Evolutionary conservation across 306 rosid genomes (phyloP).

Genomic region (Quercus gilva): DNA sequence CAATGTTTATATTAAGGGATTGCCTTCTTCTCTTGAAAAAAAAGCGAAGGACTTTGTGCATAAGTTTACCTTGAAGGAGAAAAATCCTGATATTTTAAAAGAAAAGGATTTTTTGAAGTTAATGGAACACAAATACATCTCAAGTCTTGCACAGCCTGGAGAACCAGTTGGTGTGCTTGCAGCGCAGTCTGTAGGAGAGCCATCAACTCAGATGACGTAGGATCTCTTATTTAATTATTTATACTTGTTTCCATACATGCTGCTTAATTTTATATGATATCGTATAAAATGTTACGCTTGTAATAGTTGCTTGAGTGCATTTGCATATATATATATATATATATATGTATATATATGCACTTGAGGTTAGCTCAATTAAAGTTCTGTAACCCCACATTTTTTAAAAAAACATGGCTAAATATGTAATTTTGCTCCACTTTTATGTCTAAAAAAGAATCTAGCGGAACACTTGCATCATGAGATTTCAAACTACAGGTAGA

Average conservation of each 20-base stretch:
- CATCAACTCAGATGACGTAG: constrained; percentile 97
- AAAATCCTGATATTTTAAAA: constrained; percentile 29
- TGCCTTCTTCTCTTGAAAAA: constrained; percentile 63
- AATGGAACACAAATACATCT: constrained; percentile 83
- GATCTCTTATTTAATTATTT: constrained; percentile 16
- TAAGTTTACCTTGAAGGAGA: constrained; percentile 31
- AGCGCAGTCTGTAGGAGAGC: constrained; percentile 94
- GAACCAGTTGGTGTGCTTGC: constrained; percentile 98
- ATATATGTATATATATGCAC: too few relatives aligned
- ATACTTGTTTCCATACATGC: not conserved
- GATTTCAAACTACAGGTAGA: too few relatives aligned
- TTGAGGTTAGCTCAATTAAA: too few relatives aligned
- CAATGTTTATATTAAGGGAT: constrained; percentile 57
- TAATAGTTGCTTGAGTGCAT: not conserved
- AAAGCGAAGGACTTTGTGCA: constrained; percentile 48
- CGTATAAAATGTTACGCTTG: not conserved
- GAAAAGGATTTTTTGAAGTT: constrained; percentile 58
- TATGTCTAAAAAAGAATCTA: too few relatives aligned
- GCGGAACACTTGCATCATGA: too few relatives aligned
- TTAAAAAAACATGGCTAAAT: too few relatives aligned
- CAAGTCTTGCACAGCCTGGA: constrained; percentile 92
- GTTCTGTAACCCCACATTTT: too few relatives aligned
- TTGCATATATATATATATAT: not conserved
- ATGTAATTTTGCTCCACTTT: too few relatives aligned
- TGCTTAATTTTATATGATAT: not conserved